Evolutionary conservation across 495 filamentous ascomycete species (phyloP), one percentile per base, ranked within the genome.

Genomic region (Aspergillus bertholletiae): DNA sequence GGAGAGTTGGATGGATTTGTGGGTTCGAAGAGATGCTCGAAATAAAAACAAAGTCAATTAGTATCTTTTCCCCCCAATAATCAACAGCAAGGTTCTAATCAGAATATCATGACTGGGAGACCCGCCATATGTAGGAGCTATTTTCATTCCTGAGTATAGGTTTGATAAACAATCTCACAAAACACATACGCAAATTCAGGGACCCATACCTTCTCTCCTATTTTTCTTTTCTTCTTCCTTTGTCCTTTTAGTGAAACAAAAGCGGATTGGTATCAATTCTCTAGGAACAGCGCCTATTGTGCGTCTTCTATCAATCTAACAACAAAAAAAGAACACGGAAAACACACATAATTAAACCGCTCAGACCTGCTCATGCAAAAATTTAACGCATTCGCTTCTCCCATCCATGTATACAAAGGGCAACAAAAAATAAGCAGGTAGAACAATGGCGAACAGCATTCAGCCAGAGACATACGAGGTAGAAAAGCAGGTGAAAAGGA

Each of bases 181-280:
- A n/a, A n/a, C n/a, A n/a, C n/a, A n/a, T n/a, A n/a, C n/a, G n/a
- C n/a, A n/a, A n/a, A n/a, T n/a, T n/a, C n/a, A n/a, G n/a, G n/a
- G n/a, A n/a, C n/a, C n/a, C n/a, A n/a, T n/a, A n/a, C n/a, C n/a
- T n/a, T n/a, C n/a, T n/a, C n/a, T n/a, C n/a, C n/a, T n/a, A n/a
- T n/a, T n/a, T n/a, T n/a, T n/a, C n/a, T n/a, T n/a, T n/a, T n/a
- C n/a, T n/a, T n/a, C n/a, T n/a, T n/a, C n/a, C n/a, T n/a, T 22
- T 22, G 9, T 43, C 6, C 2, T 18, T 43, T 21, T 0, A 7
- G 22, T 32, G 17, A 27, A 35, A 23, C 15, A 50, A 32, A 35
- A 18, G 18, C 47, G 55, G n/a, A 39, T 54, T 58, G 59, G 56
- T 65, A 58, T 60, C 57, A 60, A 57, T 62, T 62, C 57, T 62